Evolutionary conservation across 1,139 yeast species (phyloP).

Genomic region (Candida frijolesensis): DNA sequence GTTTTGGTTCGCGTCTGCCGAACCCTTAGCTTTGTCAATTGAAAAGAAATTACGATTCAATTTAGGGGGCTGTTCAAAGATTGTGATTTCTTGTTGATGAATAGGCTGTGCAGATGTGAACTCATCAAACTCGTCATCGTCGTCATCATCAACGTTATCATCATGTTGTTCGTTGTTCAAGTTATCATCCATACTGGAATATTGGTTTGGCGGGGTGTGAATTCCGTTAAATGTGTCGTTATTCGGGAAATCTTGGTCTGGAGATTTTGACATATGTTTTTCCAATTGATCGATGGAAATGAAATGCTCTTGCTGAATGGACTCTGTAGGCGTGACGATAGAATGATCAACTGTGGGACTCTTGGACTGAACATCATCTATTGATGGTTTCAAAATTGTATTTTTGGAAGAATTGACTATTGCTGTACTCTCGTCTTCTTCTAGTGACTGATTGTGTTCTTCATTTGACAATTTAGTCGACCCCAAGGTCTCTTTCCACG

Average conservation of each 20-base stretch:
- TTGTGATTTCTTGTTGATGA: slow-evolving; percentile 5
- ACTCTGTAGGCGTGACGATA: neutral
- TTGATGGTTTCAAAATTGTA: neutral
- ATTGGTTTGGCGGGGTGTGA: neutral
- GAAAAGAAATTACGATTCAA: slow-evolving; percentile 13
- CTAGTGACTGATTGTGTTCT: neutral
- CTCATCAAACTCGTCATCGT: slow-evolving; percentile 22
- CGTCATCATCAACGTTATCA: slow-evolving; percentile 9
- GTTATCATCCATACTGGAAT: neutral
- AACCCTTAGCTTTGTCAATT: slow-evolving; percentile 10
- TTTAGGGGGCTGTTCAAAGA: slow-evolving; percentile 8
- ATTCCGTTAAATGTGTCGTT: neutral
- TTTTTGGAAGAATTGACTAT: neutral
- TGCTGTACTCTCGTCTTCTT: neutral
- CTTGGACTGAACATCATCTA: neutral
- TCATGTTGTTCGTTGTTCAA: slow-evolving; percentile 8
- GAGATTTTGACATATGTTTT: slow-evolving; percentile 5
- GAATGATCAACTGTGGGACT: neutral
- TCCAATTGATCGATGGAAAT: slow-evolving; percentile 11
- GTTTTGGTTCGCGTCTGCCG: neutral
- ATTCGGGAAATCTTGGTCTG: neutral
- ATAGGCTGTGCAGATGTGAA: slow-evolving; percentile 20
- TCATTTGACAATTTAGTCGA: neutral
- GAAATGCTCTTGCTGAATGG: slow-evolving; percentile 1
- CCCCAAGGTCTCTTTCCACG: neutral